Percentiles rank a stretch among this genome's conserved stretches.
Evolutionary conservation across 768 basidiomycete species (phyloP).

Genomic region (Wakefieldia striispora): DNA sequence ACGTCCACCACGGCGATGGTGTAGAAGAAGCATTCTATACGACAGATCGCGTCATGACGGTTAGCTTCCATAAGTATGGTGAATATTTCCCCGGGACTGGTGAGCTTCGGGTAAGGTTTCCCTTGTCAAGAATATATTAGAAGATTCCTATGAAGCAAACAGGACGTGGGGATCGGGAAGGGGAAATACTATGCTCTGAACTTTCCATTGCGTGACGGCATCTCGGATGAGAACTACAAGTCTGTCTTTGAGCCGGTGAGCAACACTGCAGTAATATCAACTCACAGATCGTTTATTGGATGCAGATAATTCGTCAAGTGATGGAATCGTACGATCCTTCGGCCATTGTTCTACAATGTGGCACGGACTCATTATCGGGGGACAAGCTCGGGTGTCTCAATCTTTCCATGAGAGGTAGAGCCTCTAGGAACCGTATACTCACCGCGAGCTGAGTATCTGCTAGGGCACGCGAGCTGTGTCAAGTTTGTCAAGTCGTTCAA

Average conservation of each 20-base stretch:
- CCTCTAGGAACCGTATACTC: not conserved
- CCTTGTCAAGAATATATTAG: not conserved
- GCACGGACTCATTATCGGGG: conserved; percentile 94
- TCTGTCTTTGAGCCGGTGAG: conserved; percentile 92
- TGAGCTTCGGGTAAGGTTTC: conserved; percentile 72
- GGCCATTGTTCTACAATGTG: conserved; percentile 95
- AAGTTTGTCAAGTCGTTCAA: conserved; percentile 96
- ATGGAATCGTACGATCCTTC: conserved; percentile 95
- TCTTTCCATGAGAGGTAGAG: conserved; percentile 85
- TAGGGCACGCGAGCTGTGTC: conserved; percentile 96
- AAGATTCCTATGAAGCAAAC: conserved; percentile 12
- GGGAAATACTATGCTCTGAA: conserved; percentile 94
- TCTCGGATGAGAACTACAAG: conserved; percentile 93
- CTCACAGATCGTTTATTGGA: not conserved
- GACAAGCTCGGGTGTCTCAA: conserved; percentile 97
- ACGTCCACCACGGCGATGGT: conserved; percentile 98
- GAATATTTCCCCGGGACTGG: conserved; percentile 99
- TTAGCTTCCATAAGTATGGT: conserved; percentile 97
- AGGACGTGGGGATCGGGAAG: conserved; percentile 93
- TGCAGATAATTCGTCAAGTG: conserved; percentile 85
- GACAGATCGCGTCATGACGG: conserved; percentile 98
- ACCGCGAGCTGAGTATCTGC: conserved; percentile 1
- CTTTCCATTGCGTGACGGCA: conserved; percentile 92
- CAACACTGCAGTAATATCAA: conserved; percentile 4
- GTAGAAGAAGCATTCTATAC: conserved; percentile 99